These are phyloP conservation scores for Geum urbanum DNA, from an alignment of 306 rosid species.

Conservation along the genomic window DNA sequence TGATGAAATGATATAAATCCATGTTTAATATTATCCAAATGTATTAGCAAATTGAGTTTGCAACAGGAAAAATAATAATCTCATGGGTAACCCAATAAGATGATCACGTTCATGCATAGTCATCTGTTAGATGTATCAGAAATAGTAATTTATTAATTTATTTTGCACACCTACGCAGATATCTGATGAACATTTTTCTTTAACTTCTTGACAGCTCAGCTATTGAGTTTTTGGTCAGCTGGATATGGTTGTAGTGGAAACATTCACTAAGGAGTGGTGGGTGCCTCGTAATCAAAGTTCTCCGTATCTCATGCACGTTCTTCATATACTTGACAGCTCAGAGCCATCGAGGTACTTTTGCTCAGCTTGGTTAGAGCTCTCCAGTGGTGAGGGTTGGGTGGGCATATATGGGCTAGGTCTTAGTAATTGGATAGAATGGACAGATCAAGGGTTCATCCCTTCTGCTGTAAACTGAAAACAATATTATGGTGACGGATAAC, in stretches of 20 bases:
- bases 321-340: constrained; percentile 1
- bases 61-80: neutral
- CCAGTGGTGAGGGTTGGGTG: neutral
- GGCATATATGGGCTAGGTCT: neutral
- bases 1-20: neutral
- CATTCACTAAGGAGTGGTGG: neutral
- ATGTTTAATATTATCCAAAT: neutral
- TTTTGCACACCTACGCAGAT: neutral
- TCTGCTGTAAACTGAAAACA: neutral
- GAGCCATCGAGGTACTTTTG: neutral
- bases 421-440: neutral
- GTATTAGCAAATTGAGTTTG: neutral
- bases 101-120: constrained; percentile 6
- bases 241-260: constrained; percentile 1
- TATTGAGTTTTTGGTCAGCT: constrained; percentile 4
- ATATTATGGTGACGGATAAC: neutral
- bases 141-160: neutral
- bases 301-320: neutral
- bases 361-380: constrained; percentile 11
- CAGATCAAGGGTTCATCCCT: neutral
- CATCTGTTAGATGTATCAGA: no score
- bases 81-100: neutral
- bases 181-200: neutral
- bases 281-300: constrained; percentile 6
- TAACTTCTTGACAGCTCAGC: constrained; percentile 1